These are phyloP conservation scores for Globisporangium nunn DNA, from an alignment of 352 stramenopile genomes.

Conservation along the genomic window DNA sequence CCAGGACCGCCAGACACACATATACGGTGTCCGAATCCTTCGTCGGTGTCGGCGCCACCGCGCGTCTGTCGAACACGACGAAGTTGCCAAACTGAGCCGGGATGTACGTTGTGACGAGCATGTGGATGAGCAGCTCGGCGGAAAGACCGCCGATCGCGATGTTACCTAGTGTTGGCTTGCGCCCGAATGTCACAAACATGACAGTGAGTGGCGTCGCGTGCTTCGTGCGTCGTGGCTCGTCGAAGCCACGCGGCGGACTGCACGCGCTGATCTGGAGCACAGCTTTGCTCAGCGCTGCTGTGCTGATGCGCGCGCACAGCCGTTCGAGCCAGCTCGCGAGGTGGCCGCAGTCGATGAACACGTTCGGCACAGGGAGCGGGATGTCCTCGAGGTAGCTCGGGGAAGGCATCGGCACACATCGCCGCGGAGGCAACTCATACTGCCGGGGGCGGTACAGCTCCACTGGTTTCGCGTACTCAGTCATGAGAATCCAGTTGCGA, in stretches of 20 bases:
- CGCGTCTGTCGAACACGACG: slow-evolving; percentile 73
- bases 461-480: slow-evolving; percentile 51
- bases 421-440: slow-evolving; percentile 76
- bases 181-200: slow-evolving; percentile 87
- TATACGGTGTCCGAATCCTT: slow-evolving; percentile 41
- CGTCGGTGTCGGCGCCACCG: slow-evolving; percentile 37
- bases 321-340: slow-evolving; percentile 68
- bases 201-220: slow-evolving; percentile 73
- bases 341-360: slow-evolving; percentile 51
- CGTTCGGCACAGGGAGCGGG: slow-evolving; percentile 60
- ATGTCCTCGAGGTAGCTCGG: slow-evolving; percentile 71
- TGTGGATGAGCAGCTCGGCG: slow-evolving; percentile 83
- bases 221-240: slow-evolving; percentile 67
- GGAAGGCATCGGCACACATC: slow-evolving; percentile 84
- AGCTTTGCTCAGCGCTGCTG: slow-evolving; percentile 47
- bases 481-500: slow-evolving; percentile 57
- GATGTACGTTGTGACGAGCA: slow-evolving; percentile 90
- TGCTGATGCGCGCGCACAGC: slow-evolving; percentile 38
- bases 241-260: slow-evolving; percentile 45
- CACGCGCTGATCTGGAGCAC: slow-evolving; percentile 61
- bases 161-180: slow-evolving; percentile 77
- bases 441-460: slow-evolving; percentile 73
- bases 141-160: slow-evolving; percentile 79
- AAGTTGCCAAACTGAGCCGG: slow-evolving; percentile 91
- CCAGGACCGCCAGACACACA: slow-evolving; percentile 36